Evolutionary conservation across 331 rosid genomes (phyloP), one percentile per base, ranked within the genome.

Genomic region (Rhamnella rubrinervis): DNA sequence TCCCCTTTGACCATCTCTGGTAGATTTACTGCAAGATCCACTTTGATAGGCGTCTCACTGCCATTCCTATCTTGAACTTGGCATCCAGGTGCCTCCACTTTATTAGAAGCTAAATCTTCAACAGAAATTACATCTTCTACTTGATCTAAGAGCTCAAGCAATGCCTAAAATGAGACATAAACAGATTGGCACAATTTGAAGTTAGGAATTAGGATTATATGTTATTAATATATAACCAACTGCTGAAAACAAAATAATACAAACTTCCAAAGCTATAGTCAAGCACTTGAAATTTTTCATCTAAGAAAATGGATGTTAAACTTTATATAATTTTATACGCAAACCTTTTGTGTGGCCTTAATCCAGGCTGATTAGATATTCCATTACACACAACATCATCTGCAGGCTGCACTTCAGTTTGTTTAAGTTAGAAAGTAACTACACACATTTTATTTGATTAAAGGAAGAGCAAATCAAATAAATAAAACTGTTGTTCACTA

Each of bases 91-190:
- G 66, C 75, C 56, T 63, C 81, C 68, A 52, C 69, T 61, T 75
- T 79, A 60, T 70, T 64, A 59, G 83, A 69, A 39, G 67, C 28
- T 41, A 78, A 72, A 67, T 80, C 81, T 46, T 91, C 97, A 84
- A 82, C 87, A 72, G 86, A 70, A 67, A 90, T 88, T 80, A 78
- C 96, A 81, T 93, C 97, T 81, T 93, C 91, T 35, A 93, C 97
- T 77, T 93, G 95, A 85, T 91, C 98, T 74, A 93, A 80, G 69
- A 93, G 89, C 77, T 93, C 98, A 84, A 93, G 96, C 87, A 93
- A 80, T 72, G 95, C 91, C 97, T 91, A 71, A 38, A 28, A 67
- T 47, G 71, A 59, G 20, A 61, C 25, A 39, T 5, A 28, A 64
- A 68, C 18, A 60, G 6, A 8, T 38, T 18, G 60, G 61, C 19